Evolutionary conservation across 1,139 yeast species (phyloP).

Genomic region (Diutina neorugosa): DNA sequence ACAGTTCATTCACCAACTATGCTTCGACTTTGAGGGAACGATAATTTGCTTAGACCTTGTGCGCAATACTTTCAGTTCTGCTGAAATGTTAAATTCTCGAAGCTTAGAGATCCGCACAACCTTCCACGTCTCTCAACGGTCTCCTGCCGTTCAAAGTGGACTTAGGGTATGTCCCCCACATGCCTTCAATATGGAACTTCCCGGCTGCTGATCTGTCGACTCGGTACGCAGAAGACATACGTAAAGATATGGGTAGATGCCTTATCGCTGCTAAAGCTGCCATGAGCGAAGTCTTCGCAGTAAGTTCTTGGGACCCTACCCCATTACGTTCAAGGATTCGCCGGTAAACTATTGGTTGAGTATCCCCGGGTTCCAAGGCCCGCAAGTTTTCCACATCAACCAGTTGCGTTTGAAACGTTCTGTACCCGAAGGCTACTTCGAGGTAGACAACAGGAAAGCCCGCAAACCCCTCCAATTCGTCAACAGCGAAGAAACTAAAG

Average conservation of each 20-base stretch:
- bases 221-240: not conserved
- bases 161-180: not conserved
- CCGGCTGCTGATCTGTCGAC: not conserved
- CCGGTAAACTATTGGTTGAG: not conserved
- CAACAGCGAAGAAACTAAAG: not conserved
- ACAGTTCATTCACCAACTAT: not conserved
- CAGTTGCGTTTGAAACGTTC: not conserved
- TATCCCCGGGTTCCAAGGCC: not conserved
- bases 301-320: not conserved
- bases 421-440: not conserved
- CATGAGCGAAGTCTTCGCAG: not conserved
- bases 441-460: not conserved
- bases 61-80: no score
- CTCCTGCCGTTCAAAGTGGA: not conserved
- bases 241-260: not conserved
- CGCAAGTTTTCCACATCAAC: not conserved
- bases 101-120: not conserved
- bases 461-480: not conserved
- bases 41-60: no score
- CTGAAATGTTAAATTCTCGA: no score
- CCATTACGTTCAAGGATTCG: not conserved
- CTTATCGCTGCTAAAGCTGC: not conserved
- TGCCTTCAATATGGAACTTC: not conserved
- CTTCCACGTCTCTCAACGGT: not conserved
- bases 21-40: not conserved